A percentile compares a stretch with the other conserved stretches of the same genome.
Conservation (phyloP, 169 alveolate species). For the Eimeria sp. region DNA sequence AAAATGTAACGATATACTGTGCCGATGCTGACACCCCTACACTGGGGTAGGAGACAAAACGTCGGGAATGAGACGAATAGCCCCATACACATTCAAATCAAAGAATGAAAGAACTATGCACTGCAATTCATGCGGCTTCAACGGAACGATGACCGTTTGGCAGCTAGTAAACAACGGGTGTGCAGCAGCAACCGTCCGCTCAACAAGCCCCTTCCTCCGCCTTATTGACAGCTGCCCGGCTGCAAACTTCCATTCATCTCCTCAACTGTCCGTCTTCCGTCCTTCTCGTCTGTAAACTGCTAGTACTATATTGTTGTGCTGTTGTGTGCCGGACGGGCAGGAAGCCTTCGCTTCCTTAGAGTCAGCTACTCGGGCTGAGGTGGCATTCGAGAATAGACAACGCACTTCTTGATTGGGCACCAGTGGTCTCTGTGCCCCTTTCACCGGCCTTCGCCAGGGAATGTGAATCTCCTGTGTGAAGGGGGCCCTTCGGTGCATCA, state of each 20-base stretch:
- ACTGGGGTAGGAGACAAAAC: not conserved
- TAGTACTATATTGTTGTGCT: not conserved
- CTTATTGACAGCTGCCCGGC: not conserved
- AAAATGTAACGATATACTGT: not conserved
- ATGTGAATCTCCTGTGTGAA: not conserved
- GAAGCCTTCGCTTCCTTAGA: not conserved
- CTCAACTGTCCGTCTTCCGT: not conserved
- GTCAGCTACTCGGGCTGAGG: slow-evolving; percentile 29
- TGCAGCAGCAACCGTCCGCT: slow-evolving; percentile 1
- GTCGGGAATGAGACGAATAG: not conserved
- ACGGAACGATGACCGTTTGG: not conserved
- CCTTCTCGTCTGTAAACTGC: not conserved
- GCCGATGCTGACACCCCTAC: not conserved
- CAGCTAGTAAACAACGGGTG: not conserved
- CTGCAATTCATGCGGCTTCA: slow-evolving; percentile 10
- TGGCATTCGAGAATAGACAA: slow-evolving; percentile 54
- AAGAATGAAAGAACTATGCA: slow-evolving; percentile 37
- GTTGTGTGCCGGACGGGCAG: not conserved
- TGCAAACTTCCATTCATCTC: not conserved
- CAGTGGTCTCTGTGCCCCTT: not conserved
- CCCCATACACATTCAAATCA: slow-evolving; percentile 3
- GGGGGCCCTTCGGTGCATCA: not conserved
- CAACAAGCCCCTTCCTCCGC: not conserved
- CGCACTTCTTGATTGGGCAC: not conserved
- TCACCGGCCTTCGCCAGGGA: not conserved